phyloP scores from a whole-genome alignment of 495 filamentous ascomycete genomes.

The Hyaloscypha bicolor region DNA sequence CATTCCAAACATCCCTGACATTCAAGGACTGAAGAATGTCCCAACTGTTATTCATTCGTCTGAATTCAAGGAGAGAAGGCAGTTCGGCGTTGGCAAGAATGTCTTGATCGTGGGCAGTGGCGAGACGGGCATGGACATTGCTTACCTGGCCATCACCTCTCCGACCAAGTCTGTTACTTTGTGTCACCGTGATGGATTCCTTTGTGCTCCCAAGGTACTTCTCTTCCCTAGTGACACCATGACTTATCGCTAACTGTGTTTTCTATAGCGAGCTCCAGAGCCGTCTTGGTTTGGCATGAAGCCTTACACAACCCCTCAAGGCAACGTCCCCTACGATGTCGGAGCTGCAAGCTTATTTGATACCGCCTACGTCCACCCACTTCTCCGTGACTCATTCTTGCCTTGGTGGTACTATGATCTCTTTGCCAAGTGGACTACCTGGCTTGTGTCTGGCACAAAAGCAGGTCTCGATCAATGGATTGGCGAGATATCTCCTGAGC shows the following conservation, averaged over 20 bases:
- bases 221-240: background rate
- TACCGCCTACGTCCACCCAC: conserved; percentile 49
- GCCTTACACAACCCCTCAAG: background rate
- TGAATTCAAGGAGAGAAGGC: conserved; percentile 42
- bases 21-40: conserved; percentile 42
- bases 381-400: conserved; percentile 38
- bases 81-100: conserved; percentile 41
- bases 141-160: conserved; percentile 43
- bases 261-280: conserved; percentile 12
- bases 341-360: conserved; percentile 49
- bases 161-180: conserved; percentile 42
- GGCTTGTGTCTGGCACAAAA: conserved; percentile 42
- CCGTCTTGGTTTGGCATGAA: conserved; percentile 9
- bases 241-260: too few relatives aligned
- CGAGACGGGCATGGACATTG: conserved; percentile 47
- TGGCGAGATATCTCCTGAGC: conserved; percentile 35
- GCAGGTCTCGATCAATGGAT: conserved; percentile 45
- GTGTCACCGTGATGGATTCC: conserved; percentile 46
- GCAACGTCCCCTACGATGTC: conserved; percentile 45
- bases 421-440: conserved; percentile 41
- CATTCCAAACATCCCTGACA: conserved; percentile 40
- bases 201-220: conserved; percentile 40
- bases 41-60: conserved; percentile 44
- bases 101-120: conserved; percentile 47
- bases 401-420: conserved; percentile 45